These are phyloP conservation scores for Hyaloscypha variabilis DNA, from an alignment of 495 filamentous ascomycete genomes.

Conservation along the genomic window DNA sequence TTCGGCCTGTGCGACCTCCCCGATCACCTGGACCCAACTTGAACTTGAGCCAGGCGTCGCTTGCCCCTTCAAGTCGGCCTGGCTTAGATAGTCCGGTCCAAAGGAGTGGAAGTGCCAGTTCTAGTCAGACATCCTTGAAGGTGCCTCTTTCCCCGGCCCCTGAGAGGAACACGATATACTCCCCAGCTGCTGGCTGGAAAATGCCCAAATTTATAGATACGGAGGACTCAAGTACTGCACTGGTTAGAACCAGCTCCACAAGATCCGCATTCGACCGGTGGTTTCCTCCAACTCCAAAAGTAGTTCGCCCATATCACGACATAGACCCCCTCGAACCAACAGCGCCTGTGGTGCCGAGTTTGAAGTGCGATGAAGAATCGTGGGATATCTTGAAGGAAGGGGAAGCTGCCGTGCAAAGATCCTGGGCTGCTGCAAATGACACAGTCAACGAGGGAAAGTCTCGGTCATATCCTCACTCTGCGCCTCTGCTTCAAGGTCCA, in stretches of 20 bases:
- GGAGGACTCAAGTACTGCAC: constrained; percentile 2
- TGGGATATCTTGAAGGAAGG: constrained; percentile 20
- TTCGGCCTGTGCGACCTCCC: constrained; percentile 4
- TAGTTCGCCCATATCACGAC: constrained; percentile 12
- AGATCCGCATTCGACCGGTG: not conserved
- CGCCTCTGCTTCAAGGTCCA: constrained; percentile 18
- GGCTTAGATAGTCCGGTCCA: too few species aligned
- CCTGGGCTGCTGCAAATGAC: constrained; percentile 17
- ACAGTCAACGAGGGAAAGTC: not conserved
- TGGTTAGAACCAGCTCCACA: not conserved
- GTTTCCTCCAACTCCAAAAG: constrained; percentile 2
- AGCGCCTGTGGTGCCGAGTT: constrained; percentile 17
- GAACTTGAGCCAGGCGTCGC: constrained; percentile 14
- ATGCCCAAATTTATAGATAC: constrained; percentile 3
- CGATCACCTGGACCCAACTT: not conserved
- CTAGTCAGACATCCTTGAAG: constrained; percentile 10
- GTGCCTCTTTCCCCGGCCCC: constrained; percentile 4
- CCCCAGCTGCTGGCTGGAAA: not conserved
- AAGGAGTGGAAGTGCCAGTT: not conserved
- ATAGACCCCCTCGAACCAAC: constrained; percentile 15
- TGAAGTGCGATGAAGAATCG: constrained; percentile 13
- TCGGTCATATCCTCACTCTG: constrained; percentile 12
- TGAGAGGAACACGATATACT: not conserved
- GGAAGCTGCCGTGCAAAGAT: constrained; percentile 1
- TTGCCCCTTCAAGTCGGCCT: not conserved